Evolutionary conservation across 768 basidiomycete genomes (phyloP), one percentile per base, ranked within the genome.

Genomic region (Phanerochaete sordida): DNA sequence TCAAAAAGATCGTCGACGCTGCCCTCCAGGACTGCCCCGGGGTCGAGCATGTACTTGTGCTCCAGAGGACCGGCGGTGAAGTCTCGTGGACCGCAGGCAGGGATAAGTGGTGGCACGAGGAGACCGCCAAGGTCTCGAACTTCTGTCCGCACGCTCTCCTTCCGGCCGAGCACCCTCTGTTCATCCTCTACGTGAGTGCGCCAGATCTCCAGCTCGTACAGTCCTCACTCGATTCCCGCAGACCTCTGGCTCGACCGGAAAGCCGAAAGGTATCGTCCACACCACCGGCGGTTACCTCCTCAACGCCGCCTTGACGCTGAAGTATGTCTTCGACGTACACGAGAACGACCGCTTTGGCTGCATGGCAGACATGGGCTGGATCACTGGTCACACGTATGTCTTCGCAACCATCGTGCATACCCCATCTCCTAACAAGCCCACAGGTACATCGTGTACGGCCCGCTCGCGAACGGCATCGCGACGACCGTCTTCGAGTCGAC

Each of bases 341-440:
- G 86, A 89, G 21, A 93, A 91, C 60, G 96, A 98, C 77, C 86
- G 81, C 64, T 98, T 95, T 72, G 96, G 88, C 1, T 98, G 96
- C 79, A 94, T 98, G 95, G 96, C 95, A 58, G 96, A 98, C 70
- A 82, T 98, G 54, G 96, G 95, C 67, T 98, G 96, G 96, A 96
- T 98, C 77, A 98, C 95, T 2, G 95, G 95, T 19, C 94, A 96
- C 75, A 91, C 90, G 76, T 91, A 60, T 64, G 73, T 67, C 13
- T 4, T 48, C 47, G 13, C 47, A 9, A 8, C 52, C 33, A n/a
- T 49, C 15, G 8, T n/a, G 37, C 11, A 35, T 11, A 37, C 11
- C 50, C 19, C 60, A 50, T 51, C n/a, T n/a, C 26, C 48, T 19
- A 19, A 27, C n/a, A 21, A 16, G 21, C 27, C 6, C n/a, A n/a